phyloP scores from a whole-genome alignment of 2,329 filamentous ascomycete genomes.

The Clonostachys solani region DNA sequence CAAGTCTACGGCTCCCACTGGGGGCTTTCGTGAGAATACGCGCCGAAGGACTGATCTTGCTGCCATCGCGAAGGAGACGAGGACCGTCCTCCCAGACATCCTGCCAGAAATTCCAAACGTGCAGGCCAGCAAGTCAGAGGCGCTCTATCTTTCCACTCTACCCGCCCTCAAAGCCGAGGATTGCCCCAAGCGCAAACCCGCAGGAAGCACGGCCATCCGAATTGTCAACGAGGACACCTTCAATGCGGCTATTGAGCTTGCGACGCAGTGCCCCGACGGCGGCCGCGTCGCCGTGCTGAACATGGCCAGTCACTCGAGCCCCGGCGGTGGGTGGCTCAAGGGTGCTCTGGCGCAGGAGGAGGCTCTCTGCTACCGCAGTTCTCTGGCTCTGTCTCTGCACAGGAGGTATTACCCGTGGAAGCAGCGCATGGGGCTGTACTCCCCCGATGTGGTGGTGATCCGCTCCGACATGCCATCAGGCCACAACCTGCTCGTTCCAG shows the following conservation, averaged over 20 bases:
- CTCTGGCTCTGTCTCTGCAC: slow-evolving; percentile 44
- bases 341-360: slow-evolving; percentile 67
- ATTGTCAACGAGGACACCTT: slow-evolving; percentile 55
- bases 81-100: slow-evolving; percentile 37
- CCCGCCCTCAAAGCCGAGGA: slow-evolving; percentile 29
- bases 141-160: slow-evolving; percentile 26
- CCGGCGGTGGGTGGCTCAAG: slow-evolving; percentile 61
- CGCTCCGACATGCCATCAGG: slow-evolving; percentile 40
- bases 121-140: slow-evolving; percentile 27
- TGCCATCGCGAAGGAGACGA: slow-evolving; percentile 41
- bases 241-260: slow-evolving; percentile 39
- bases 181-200: slow-evolving; percentile 29
- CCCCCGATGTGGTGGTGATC: slow-evolving; percentile 55
- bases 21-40: too few relatives aligned
- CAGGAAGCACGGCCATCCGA: slow-evolving; percentile 21
- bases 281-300: slow-evolving; percentile 57
- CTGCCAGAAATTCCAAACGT: slow-evolving; percentile 36
- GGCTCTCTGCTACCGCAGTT: slow-evolving; percentile 60
- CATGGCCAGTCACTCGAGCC: slow-evolving; percentile 52
- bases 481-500: slow-evolving; percentile 34
- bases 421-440: slow-evolving; percentile 49
- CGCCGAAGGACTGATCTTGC: slow-evolving; percentile 20
- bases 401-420: slow-evolving; percentile 48
- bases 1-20: too few relatives aligned
- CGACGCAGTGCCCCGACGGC: slow-evolving; percentile 12